These are phyloP conservation scores for Protoeuglena noctilucae DNA, from an alignment of 139 green algal genomes.

Conservation along the genomic window DNA sequence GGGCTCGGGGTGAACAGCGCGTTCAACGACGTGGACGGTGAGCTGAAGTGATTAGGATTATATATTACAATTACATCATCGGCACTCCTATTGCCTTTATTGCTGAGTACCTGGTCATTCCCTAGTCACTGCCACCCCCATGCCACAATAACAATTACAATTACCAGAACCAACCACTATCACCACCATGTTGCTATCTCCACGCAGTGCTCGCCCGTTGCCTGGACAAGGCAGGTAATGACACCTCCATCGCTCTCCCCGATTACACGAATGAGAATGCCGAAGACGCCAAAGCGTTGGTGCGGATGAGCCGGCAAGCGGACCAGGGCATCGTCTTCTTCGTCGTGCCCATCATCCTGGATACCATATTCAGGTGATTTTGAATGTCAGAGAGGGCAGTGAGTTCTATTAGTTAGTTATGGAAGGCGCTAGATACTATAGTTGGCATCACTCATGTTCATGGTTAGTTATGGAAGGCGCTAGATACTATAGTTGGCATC, in stretches of 20 bases:
- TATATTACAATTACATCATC: no score
- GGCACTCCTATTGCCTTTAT: no score
- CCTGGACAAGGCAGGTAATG: not conserved
- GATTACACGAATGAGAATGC: conserved; percentile 14
- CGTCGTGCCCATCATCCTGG: conserved; percentile 30
- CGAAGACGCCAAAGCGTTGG: conserved; percentile 24
- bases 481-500: no score
- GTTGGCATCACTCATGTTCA: no score
- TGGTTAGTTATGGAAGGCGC: not conserved
- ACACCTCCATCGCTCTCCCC: conserved; percentile 2
- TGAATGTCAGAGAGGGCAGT: not conserved
- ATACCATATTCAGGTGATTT: conserved; percentile 24
- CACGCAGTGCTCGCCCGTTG: not conserved
- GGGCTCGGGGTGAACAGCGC: conserved; percentile 34
- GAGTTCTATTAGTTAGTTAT: not conserved
- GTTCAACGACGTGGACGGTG: conserved; percentile 41
- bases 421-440: no score
- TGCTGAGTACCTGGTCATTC: conserved; percentile 9
- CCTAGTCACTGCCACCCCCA: conserved; percentile 5
- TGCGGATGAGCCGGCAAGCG: conserved; percentile 21
- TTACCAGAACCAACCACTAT: no score
- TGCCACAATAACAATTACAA: not conserved
- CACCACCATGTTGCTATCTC: no score
- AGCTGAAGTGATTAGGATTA: no score
- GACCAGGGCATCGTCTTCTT: conserved; percentile 32